These are phyloP conservation scores for Phycomyces blakesleeanus DNA, from an alignment of 192 early-diverging fungal genomes.

Conservation along the genomic window DNA sequence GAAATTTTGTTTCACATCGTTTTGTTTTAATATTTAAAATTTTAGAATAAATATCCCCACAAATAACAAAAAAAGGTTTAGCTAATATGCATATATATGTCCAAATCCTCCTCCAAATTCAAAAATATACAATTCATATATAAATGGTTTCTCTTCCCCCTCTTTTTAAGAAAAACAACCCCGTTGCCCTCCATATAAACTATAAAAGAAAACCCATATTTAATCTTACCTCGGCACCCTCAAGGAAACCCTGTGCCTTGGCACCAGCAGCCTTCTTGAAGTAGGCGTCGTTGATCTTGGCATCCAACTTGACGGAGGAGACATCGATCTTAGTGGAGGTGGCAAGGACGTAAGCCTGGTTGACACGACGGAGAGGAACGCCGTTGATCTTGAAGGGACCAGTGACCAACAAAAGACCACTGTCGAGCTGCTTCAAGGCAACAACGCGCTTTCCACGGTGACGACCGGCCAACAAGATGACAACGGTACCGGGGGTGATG, in stretches of 20 bases:
- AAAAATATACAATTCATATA: too few species aligned
- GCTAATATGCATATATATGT: too few species aligned
- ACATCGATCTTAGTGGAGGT: conserved; percentile 99
- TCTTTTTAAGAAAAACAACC: neutral
- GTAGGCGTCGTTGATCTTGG: conserved; percentile 90
- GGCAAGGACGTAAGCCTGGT: conserved; percentile 99
- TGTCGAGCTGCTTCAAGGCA: conserved; percentile 94
- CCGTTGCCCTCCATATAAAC: too few species aligned
- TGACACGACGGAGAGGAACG: conserved; percentile 94
- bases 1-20: too few species aligned
- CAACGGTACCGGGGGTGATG: conserved; percentile 97
- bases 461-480: conserved; percentile 92
- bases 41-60: too few species aligned
- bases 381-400: conserved; percentile 99
- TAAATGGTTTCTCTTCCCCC: conserved; percentile 1
- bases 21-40: too few species aligned
- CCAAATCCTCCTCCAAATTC: too few species aligned
- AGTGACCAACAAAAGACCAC: conserved; percentile 94
- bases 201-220: too few species aligned
- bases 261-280: conserved; percentile 77
- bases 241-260: conserved; percentile 87
- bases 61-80: too few species aligned
- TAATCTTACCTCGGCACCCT: conserved; percentile 49
- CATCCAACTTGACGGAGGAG: conserved; percentile 65
- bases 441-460: conserved; percentile 99